A percentile compares a stretch with the other conserved stretches of the same genome.
phyloP scores from a whole-genome alignment of 2,329 filamentous ascomycete species.

The Aspergillus ochraceus region DNA sequence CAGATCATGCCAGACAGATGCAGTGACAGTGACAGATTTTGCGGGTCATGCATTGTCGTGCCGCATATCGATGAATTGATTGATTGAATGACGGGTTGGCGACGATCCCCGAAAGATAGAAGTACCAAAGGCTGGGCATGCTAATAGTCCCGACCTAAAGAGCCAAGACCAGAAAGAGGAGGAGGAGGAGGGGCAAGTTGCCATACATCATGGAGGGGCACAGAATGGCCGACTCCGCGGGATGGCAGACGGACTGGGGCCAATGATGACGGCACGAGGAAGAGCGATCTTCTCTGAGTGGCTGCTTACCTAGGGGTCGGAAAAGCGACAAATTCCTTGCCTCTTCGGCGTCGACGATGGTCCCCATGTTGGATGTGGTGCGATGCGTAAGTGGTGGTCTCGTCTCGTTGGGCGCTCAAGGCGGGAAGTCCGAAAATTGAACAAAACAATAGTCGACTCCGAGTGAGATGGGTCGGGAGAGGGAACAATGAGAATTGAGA shows the following conservation, averaged over 20 bases:
- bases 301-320: conserved; percentile 46
- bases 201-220: conserved; percentile 14
- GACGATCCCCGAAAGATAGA: too few relatives aligned
- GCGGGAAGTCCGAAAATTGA: conserved; percentile 18
- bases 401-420: conserved; percentile 22
- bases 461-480: not conserved
- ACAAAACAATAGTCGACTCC: not conserved
- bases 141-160: not conserved
- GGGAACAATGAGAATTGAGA: not conserved
- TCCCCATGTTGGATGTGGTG: conserved; percentile 25
- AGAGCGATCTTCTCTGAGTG: conserved; percentile 31
- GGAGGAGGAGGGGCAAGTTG: conserved; percentile 8
- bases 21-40: not conserved
- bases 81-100: not conserved
- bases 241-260: conserved; percentile 18
- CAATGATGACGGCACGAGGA: conserved; percentile 38
- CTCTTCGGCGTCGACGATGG: conserved; percentile 38
- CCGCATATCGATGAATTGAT: not conserved
- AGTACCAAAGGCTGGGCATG: not conserved
- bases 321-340: conserved; percentile 45
- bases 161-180: conserved; percentile 3
- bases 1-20: not conserved
- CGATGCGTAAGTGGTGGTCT: conserved; percentile 7
- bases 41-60: not conserved
- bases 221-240: conserved; percentile 2